A percentile compares a stretch with the other conserved stretches of the same genome.
Evolutionary conservation across 805 yeast genomes (phyloP).

Genomic region (Wickerhamomyces queroliae): DNA sequence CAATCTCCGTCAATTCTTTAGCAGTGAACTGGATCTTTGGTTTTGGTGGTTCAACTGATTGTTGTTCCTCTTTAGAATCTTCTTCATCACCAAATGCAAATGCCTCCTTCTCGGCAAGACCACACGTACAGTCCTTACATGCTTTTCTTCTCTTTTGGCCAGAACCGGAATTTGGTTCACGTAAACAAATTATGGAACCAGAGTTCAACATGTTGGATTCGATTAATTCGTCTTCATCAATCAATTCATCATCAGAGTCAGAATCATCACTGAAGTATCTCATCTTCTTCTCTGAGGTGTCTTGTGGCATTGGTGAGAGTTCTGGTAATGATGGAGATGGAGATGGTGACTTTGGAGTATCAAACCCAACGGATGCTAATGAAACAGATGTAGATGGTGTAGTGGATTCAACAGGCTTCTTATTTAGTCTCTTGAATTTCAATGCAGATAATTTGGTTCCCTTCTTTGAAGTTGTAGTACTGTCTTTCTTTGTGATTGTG

Average conservation of each 20-base stretch:
- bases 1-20: conserved; percentile 82
- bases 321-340: conserved; percentile 18
- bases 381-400: not conserved
- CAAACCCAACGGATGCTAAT: not conserved
- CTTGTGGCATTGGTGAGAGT: conserved; percentile 5
- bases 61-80: conserved; percentile 34
- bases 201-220: conserved; percentile 27
- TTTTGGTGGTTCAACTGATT: conserved; percentile 35
- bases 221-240: conserved; percentile 36
- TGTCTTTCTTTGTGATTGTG: not conserved
- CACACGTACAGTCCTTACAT: conserved; percentile 98
- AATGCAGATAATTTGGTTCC: conserved; percentile 21
- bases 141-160: conserved; percentile 71
- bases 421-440: conserved; percentile 19
- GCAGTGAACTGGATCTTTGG: conserved; percentile 41
- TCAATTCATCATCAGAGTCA: conserved; percentile 21
- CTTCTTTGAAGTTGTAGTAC: conserved; percentile 5
- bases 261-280: conserved; percentile 19
- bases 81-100: conserved; percentile 37
- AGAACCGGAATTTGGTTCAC: conserved; percentile 50
- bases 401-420: conserved; percentile 4
- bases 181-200: conserved; percentile 26
- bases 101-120: conserved; percentile 84
- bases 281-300: conserved; percentile 15
- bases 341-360: not conserved